Conservation (phyloP, 2,329 filamentous ascomycete genomes). For the Fusarium cyanostomum region DNA sequence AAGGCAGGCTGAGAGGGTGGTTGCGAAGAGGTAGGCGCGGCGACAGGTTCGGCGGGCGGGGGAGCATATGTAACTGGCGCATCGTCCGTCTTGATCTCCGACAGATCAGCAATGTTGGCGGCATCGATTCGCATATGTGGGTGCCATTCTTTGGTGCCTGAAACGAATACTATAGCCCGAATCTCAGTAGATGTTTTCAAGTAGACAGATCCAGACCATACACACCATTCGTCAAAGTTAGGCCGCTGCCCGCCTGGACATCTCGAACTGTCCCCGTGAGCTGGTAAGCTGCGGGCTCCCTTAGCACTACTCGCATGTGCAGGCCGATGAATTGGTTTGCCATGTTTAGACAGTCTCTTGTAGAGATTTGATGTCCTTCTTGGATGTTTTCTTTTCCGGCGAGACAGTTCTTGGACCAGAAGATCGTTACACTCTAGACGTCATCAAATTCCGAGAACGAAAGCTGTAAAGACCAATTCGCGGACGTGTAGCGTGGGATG, state of each 20-base stretch:
- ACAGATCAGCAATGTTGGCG: conserved; percentile 56
- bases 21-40: conserved; percentile 41
- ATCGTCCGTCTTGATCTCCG: conserved; percentile 50
- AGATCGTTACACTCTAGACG: conserved; percentile 24
- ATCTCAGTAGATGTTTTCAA: conserved; percentile 8
- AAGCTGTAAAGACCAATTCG: conserved; percentile 5
- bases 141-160: conserved; percentile 54
- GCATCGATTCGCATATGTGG: conserved; percentile 58
- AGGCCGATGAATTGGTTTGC: conserved; percentile 78
- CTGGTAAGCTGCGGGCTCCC: conserved; percentile 69
- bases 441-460: conserved; percentile 35
- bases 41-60: conserved; percentile 37
- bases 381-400: conserved; percentile 7
- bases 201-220: conserved; percentile 3
- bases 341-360: conserved; percentile 40
- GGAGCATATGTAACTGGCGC: conserved; percentile 43
- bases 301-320: conserved; percentile 78
- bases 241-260: conserved; percentile 71
- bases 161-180: conserved; percentile 48
- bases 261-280: conserved; percentile 76
- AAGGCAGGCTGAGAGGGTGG: conserved; percentile 59
- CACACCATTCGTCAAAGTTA: conserved; percentile 78
- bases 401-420: conserved; percentile 20
- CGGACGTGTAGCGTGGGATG: conserved; percentile 2
- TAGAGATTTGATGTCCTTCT: background rate